These are phyloP conservation scores for Paraphoma sp. DNA, from an alignment of 2,329 filamentous ascomycete species.

Conservation along the genomic window DNA sequence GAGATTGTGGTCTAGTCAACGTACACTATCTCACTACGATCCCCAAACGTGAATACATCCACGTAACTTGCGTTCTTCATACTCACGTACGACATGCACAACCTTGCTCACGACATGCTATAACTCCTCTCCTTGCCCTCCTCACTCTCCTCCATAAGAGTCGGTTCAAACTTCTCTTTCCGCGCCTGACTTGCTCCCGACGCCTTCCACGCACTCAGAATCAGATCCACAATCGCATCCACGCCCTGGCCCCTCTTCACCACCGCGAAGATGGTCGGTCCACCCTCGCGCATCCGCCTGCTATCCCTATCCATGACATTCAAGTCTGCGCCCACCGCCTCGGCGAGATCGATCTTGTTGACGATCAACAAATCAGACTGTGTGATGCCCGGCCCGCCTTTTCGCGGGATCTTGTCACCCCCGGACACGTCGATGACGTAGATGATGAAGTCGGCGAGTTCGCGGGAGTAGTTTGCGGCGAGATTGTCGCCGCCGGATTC, in stretches of 20 bases:
- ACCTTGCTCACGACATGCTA: constrained; percentile 7
- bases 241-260: constrained; percentile 92
- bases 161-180: constrained; percentile 42
- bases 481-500: constrained; percentile 97
- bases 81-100: background rate
- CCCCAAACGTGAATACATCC: no score
- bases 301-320: constrained; percentile 94
- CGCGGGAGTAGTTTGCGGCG: constrained; percentile 93
- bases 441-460: constrained; percentile 96
- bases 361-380: constrained; percentile 93
- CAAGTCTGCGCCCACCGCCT: constrained; percentile 88
- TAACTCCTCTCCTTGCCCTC: constrained; percentile 20
- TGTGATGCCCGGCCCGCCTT: constrained; percentile 96
- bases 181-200: constrained; percentile 70
- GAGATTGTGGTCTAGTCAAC: no score
- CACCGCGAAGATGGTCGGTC: constrained; percentile 93
- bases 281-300: constrained; percentile 91
- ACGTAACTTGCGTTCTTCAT: no score
- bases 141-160: constrained; percentile 36
- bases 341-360: constrained; percentile 96
- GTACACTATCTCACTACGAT: no score
- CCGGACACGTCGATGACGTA: constrained; percentile 98
- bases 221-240: constrained; percentile 84
- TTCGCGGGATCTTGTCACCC: constrained; percentile 94
- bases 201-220: constrained; percentile 90